phyloP scores from a whole-genome alignment of 1,139 yeast species.

The Kluyveromyces sp. region DNA sequence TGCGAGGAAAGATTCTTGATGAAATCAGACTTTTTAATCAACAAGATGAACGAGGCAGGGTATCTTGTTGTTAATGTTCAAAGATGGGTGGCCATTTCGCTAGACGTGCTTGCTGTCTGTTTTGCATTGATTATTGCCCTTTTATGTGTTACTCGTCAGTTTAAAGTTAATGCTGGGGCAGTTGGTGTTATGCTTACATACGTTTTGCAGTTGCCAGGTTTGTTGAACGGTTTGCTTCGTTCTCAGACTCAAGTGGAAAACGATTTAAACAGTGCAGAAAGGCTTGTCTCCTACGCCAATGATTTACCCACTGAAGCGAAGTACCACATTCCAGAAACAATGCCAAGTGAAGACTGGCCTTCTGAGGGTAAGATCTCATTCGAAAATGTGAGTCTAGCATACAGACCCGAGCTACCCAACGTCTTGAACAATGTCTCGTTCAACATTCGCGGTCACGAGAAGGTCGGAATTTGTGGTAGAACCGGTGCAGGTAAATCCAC shows the following conservation, averaged over 20 bases:
- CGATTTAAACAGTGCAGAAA: slow-evolving; percentile 81
- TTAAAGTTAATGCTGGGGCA: slow-evolving; percentile 57
- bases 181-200: slow-evolving; percentile 69
- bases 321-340: slow-evolving; percentile 43
- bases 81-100: slow-evolving; percentile 68
- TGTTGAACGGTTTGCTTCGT: slow-evolving; percentile 45
- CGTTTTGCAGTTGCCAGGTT: slow-evolving; percentile 48
- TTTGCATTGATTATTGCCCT: slow-evolving; percentile 45
- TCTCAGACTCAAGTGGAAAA: slow-evolving; percentile 67
- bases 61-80: slow-evolving; percentile 61
- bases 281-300: slow-evolving; percentile 64
- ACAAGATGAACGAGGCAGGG: slow-evolving; percentile 68
- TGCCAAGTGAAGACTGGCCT: slow-evolving; percentile 62
- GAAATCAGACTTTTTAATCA: slow-evolving; percentile 44
- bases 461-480: slow-evolving; percentile 57
- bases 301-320: slow-evolving; percentile 61
- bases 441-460: slow-evolving; percentile 40
- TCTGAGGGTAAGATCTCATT: slow-evolving; percentile 49
- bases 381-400: slow-evolving; percentile 53
- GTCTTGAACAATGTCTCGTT: slow-evolving; percentile 58
- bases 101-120: slow-evolving; percentile 47
- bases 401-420: slow-evolving; percentile 68
- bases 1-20: slow-evolving; percentile 44
- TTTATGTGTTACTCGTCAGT: slow-evolving; percentile 59
- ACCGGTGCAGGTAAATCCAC: slow-evolving; percentile 63